A percentile compares a stretch with the other conserved stretches of the same genome.
Evolutionary conservation across 306 rosid genomes (phyloP).

Genomic region (Dryas octopetala): DNA sequence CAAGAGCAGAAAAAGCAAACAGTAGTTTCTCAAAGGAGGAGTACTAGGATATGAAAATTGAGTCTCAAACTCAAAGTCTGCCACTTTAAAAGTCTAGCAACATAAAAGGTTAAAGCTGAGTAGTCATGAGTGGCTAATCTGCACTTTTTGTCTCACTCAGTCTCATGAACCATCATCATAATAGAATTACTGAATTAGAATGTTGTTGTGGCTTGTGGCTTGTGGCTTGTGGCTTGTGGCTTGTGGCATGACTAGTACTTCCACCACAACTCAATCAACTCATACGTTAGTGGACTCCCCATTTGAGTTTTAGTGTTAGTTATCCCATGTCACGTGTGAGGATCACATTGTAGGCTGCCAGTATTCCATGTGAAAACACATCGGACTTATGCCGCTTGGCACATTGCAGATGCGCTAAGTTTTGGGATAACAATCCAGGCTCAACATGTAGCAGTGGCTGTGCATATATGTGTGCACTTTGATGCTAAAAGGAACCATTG

Average conservation of each 20-base stretch:
- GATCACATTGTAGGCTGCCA: not conserved
- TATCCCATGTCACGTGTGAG: not conserved
- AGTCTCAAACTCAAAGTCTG: slow-evolving; percentile 2
- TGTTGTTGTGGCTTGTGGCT: not conserved
- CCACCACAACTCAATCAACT: slow-evolving; percentile 16
- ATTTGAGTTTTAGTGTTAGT: slow-evolving; percentile 27
- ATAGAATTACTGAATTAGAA: not conserved
- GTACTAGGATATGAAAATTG: not conserved
- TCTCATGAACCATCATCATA: slow-evolving; percentile 30
- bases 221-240: not conserved
- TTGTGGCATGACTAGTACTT: slow-evolving; percentile 18
- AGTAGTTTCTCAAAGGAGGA: not conserved
- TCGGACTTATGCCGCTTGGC: too few species aligned
- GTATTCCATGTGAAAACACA: too few species aligned
- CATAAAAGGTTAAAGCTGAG: not conserved
- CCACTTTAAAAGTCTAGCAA: slow-evolving; percentile 7
- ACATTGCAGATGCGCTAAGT: too few species aligned
- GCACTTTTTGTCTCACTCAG: slow-evolving; percentile 23
- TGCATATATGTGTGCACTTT: not conserved
- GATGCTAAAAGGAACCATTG: slow-evolving; percentile 20
- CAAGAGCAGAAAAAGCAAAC: slow-evolving; percentile 28
- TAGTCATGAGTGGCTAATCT: slow-evolving; percentile 14
- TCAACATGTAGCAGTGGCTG: too few species aligned
- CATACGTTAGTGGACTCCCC: slow-evolving; percentile 38
- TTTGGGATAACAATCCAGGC: too few species aligned